Evolutionary conservation across 345 rosid species (phyloP).

Genomic region (Conringia planisiliqua): DNA sequence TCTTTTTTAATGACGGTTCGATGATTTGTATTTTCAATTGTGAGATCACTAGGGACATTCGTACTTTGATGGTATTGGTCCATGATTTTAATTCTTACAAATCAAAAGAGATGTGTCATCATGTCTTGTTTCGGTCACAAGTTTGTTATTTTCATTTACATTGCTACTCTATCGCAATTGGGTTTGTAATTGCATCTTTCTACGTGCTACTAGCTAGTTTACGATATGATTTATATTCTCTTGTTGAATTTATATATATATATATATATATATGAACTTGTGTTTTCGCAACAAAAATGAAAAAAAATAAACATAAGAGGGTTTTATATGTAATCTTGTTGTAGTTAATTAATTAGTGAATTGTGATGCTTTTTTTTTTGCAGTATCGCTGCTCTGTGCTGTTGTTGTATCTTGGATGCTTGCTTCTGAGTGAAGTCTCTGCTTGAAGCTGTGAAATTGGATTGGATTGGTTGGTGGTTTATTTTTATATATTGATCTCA

Average conservation of each 20-base stretch:
- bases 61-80: neutral
- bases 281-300: neutral
- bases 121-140: neutral
- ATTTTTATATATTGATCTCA: neutral
- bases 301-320: too few relatives aligned
- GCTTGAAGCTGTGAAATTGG: neutral
- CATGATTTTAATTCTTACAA: too few relatives aligned
- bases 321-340: too few relatives aligned
- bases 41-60: neutral
- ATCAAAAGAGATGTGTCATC: neutral
- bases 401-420: slow-evolving; percentile 33
- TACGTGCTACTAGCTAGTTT: neutral
- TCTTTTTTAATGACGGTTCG: too few relatives aligned
- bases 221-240: neutral
- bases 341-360: neutral
- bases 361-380: neutral
- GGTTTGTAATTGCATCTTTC: neutral
- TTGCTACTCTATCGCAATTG: neutral
- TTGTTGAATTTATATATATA: neutral
- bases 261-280: neutral
- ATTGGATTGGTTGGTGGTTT: neutral
- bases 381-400: slow-evolving; percentile 46
- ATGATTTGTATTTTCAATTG: neutral
- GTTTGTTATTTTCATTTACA: neutral
- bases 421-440: slow-evolving; percentile 38